Evolutionary conservation across 2,329 filamentous ascomycete genomes (phyloP).

Genomic region (Colletotrichum higginsianum): DNA sequence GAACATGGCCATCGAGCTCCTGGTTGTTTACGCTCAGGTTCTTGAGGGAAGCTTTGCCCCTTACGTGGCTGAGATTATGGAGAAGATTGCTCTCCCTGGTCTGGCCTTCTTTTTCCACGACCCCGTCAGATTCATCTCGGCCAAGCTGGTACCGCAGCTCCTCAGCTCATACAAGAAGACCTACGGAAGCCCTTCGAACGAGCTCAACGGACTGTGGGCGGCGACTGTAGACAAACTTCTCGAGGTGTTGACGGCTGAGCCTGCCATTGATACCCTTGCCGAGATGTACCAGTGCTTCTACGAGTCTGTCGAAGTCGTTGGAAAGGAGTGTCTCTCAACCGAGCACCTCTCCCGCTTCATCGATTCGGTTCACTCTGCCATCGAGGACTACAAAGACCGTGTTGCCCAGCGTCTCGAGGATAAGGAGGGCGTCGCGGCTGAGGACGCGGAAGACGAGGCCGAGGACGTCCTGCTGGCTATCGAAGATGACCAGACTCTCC

Average conservation of each 20-base stretch:
- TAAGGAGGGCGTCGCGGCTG: slow-evolving; percentile 78
- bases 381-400: slow-evolving; percentile 93
- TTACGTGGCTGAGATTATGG: slow-evolving; percentile 93
- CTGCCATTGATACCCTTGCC: slow-evolving; percentile 94
- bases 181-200: slow-evolving; percentile 83
- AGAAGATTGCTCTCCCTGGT: slow-evolving; percentile 94
- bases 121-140: slow-evolving; percentile 93
- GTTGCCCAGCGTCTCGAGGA: slow-evolving; percentile 89
- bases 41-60: slow-evolving; percentile 93
- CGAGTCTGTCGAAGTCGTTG: slow-evolving; percentile 94
- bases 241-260: slow-evolving; percentile 93
- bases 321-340: slow-evolving; percentile 83
- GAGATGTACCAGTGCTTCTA: slow-evolving; percentile 99
- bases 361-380: slow-evolving; percentile 84
- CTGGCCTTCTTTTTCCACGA: slow-evolving; percentile 99
- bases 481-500: slow-evolving; percentile 95
- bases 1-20: slow-evolving; percentile 98
- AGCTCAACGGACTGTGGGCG: slow-evolving; percentile 87
- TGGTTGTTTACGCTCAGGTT: slow-evolving; percentile 97
- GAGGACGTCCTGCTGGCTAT: slow-evolving; percentile 92
- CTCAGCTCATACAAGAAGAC: slow-evolving; percentile 95
- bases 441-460: slow-evolving; percentile 91
- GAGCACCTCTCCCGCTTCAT: slow-evolving; percentile 91
- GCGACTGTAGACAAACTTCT: slow-evolving; percentile 91
- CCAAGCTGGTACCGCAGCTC: slow-evolving; percentile 93